phyloP scores from a whole-genome alignment of 805 yeast species.

The Metschnikowia proteae region DNA sequence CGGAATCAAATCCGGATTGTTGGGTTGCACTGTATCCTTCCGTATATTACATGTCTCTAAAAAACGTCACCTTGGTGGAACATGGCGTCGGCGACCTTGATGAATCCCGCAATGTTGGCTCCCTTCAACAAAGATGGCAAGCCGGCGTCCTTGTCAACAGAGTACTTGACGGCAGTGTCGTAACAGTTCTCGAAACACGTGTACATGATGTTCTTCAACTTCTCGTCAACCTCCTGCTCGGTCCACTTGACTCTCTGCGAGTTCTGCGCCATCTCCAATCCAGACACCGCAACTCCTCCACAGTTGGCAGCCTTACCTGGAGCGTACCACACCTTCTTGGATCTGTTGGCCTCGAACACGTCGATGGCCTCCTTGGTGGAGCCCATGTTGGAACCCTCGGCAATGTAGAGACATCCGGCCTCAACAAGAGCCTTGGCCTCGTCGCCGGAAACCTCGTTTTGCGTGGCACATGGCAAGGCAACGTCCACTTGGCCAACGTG shows the following conservation, averaged over 20 bases:
- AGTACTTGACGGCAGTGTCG: conserved; percentile 77
- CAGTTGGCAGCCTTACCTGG: conserved; percentile 99
- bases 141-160: conserved; percentile 61
- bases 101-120: conserved; percentile 98
- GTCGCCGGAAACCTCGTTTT: conserved; percentile 94
- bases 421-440: conserved; percentile 94
- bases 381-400: conserved; percentile 99
- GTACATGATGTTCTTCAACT: conserved; percentile 89
- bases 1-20: too few relatives aligned
- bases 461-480: conserved; percentile 98
- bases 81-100: conserved; percentile 98
- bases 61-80: conserved; percentile 88
- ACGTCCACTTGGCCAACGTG: conserved; percentile 88
- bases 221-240: conserved; percentile 84
- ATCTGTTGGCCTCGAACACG: conserved; percentile 83
- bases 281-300: conserved; percentile 99
- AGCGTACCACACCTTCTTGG: conserved; percentile 84
- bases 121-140: conserved; percentile 96
- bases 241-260: conserved; percentile 92
- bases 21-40: conserved; percentile 1
- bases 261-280: conserved; percentile 99
- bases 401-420: conserved; percentile 87
- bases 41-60: conserved; percentile 19
- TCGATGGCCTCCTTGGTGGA: conserved; percentile 96
- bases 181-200: conserved; percentile 91